These are phyloP conservation scores for Henckelia pumila DNA, from an alignment of 257 asterid species.

Conservation along the genomic window DNA sequence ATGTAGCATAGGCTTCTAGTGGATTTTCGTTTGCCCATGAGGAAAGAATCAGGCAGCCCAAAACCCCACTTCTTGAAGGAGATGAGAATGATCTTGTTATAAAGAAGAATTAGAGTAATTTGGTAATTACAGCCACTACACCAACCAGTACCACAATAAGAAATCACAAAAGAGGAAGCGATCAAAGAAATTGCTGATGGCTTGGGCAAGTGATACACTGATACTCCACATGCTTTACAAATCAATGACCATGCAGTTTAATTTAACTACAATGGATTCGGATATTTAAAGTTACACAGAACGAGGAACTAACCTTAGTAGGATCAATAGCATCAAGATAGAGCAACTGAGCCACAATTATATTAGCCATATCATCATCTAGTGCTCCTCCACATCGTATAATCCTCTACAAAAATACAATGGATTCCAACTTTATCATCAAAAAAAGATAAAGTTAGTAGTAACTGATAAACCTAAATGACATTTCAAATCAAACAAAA, in stretches of 20 bases:
- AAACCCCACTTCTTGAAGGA: not conserved
- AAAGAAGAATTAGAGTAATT: not conserved
- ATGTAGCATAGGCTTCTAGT: slow-evolving; percentile 3
- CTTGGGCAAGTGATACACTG: not conserved
- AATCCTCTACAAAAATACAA: slow-evolving; percentile 60
- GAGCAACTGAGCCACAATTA: slow-evolving; percentile 91
- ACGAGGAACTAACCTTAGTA: slow-evolving; percentile 42
- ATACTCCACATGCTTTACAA: not conserved
- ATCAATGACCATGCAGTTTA: not conserved
- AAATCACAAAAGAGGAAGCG: not conserved
- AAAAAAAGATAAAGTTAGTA: not conserved
- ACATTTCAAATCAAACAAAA: slow-evolving; percentile 12
- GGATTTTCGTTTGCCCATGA: slow-evolving; percentile 8
- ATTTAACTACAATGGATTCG: not conserved
- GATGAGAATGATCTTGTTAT: not conserved
- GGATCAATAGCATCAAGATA: slow-evolving; percentile 94
- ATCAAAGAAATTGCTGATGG: slow-evolving; percentile 2
- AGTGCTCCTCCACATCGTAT: slow-evolving; percentile 97
- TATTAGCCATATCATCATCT: slow-evolving; percentile 97
- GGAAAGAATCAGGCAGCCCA: not conserved
- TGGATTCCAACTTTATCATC: slow-evolving; percentile 10
- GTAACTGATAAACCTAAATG: slow-evolving; percentile 10
- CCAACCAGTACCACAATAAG: not conserved
- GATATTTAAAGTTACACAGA: not conserved
- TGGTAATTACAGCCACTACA: not conserved